phyloP scores from a whole-genome alignment of 495 filamentous ascomycete genomes.

The Neurospora sp. region DNA sequence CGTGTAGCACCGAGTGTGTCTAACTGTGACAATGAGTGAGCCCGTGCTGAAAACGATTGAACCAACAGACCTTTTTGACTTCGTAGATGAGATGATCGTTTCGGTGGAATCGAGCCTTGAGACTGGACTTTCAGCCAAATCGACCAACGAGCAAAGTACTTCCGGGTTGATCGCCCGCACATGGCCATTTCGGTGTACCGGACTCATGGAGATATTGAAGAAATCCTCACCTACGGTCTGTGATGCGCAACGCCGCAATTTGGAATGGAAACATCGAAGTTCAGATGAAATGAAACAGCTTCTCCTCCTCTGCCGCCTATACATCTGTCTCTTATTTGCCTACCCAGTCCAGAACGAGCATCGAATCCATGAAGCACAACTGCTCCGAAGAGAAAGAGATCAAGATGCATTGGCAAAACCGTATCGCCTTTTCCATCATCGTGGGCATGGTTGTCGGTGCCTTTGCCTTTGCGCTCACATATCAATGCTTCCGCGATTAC shows the following conservation, averaged over 20 bases:
- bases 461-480: slow-evolving; percentile 6
- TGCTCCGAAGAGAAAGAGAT: not conserved
- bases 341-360: not conserved
- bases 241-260: not conserved
- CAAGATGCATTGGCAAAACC: not conserved
- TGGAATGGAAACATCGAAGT: not conserved
- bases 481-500: not conserved
- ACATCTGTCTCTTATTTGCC: not conserved
- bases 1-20: not conserved
- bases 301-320: not conserved
- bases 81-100: not conserved
- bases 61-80: not conserved
- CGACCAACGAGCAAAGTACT: not conserved
- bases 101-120: not conserved
- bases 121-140: not conserved
- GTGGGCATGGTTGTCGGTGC: slow-evolving; percentile 4
- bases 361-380: not conserved
- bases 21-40: not conserved
- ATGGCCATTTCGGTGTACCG: not conserved
- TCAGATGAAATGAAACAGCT: not conserved
- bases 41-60: not conserved
- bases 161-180: not conserved
- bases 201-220: not conserved
- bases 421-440: slow-evolving; percentile 5
- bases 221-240: not conserved